Conservation (phyloP, 495 filamentous ascomycete species). For the Xylaria bambusicola region DNA sequence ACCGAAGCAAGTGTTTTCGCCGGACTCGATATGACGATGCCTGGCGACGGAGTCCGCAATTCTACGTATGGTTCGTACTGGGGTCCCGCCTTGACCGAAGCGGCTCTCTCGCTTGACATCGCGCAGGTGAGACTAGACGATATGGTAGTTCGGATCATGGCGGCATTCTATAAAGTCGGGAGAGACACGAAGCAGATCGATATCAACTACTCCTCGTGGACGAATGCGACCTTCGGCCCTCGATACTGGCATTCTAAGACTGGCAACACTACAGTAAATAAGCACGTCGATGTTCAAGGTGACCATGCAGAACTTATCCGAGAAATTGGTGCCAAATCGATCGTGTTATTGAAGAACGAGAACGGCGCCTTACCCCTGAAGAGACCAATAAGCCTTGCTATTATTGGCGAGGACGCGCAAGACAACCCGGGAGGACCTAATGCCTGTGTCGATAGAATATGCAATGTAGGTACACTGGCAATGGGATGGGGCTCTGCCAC, state of each 20-base stretch:
- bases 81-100: slow-evolving; percentile 73
- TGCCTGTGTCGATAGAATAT: slow-evolving; percentile 46
- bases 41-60: slow-evolving; percentile 69
- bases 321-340: slow-evolving; percentile 58
- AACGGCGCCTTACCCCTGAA: slow-evolving; percentile 56
- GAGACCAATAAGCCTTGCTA: slow-evolving; percentile 53
- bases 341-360: slow-evolving; percentile 64
- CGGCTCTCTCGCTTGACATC: slow-evolving; percentile 72
- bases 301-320: slow-evolving; percentile 54
- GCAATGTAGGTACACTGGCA: slow-evolving; percentile 57
- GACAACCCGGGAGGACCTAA: slow-evolving; percentile 49
- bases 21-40: slow-evolving; percentile 94
- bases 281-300: slow-evolving; percentile 55
- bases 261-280: slow-evolving; percentile 67
- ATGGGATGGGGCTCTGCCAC: slow-evolving; percentile 61
- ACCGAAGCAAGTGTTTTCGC: slow-evolving; percentile 77
- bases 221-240: slow-evolving; percentile 70
- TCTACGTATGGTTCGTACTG: slow-evolving; percentile 66
- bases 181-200: slow-evolving; percentile 56
- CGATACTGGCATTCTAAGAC: slow-evolving; percentile 59
- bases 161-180: slow-evolving; percentile 83
- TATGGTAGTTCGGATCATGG: slow-evolving; percentile 86
- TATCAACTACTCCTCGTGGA: slow-evolving; percentile 89
- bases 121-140: slow-evolving; percentile 83
- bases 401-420: slow-evolving; percentile 66